Conservation (phyloP, 2,329 filamentous ascomycete species). For the Calycina marina region DNA sequence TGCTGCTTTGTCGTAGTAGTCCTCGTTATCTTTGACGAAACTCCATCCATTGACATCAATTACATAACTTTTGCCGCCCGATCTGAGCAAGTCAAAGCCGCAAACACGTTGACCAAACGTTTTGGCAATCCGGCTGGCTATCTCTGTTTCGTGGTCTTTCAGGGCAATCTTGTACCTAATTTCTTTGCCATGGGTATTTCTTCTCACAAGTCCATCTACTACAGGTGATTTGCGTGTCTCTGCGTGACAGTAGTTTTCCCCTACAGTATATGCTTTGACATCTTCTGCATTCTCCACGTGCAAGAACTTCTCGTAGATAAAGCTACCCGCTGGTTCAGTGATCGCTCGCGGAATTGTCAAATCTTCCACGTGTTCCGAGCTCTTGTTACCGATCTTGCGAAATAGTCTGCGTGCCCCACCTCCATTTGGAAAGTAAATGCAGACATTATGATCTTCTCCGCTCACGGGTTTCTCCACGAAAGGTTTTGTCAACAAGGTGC, state of each 20-base stretch:
- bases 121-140: conserved; percentile 78
- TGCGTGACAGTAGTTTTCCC: conserved; percentile 82
- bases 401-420: conserved; percentile 87
- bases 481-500: conserved; percentile 67
- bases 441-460: conserved; percentile 96
- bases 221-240: conserved; percentile 96
- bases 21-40: conserved; percentile 98
- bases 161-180: conserved; percentile 86
- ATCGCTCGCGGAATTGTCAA: conserved; percentile 67
- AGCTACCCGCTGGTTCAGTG: conserved; percentile 67
- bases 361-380: conserved; percentile 78
- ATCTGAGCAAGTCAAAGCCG: conserved; percentile 85
- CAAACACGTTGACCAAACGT: conserved; percentile 92
- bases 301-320: conserved; percentile 95
- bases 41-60: conserved; percentile 99
- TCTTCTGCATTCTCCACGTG: conserved; percentile 94
- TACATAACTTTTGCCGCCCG: conserved; percentile 82
- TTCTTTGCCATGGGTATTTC: conserved; percentile 95
- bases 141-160: conserved; percentile 63
- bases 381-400: conserved; percentile 97
- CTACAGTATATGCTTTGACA: conserved; percentile 96
- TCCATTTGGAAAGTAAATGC: conserved; percentile 89
- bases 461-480: conserved; percentile 99
- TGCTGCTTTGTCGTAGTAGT: conserved; percentile 89
- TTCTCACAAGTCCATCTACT: conserved; percentile 86